Evolutionary conservation across 2,329 filamentous ascomycete species (phyloP), one percentile per base, ranked within the genome.

Genomic region (Elsinoe ampelina): DNA sequence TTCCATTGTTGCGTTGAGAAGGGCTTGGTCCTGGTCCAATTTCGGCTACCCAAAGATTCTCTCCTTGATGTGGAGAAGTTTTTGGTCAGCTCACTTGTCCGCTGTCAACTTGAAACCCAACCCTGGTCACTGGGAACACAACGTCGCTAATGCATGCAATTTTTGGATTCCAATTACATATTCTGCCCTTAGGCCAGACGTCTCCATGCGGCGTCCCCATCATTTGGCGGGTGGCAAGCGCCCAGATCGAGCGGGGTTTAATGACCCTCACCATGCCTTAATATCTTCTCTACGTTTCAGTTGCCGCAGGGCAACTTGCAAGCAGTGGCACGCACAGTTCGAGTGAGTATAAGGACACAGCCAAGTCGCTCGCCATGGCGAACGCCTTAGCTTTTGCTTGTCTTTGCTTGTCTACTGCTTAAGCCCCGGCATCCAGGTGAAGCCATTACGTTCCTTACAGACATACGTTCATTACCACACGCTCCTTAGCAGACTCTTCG

Each of bases 61-160:
- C 5, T 30, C 26, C 26, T 5, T 30, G 4, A 30, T 30, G 26
- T 30, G 26, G 26, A 30, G 26, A 30, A 30, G 26, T 30, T 30
- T 30, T 30, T 30, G 26, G 26, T 30, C 26, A 30, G 26, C 26
- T 30, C 26, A 30, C 26, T 50, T 50, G 17, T 30, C 45, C 45
- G 45, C 45, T 50, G 45, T 50, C 45, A 50, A 50, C 45, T 30
- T 50, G 45, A 50, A 50, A 50, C 45, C 45, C 15, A 34, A 30
- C 45, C 45, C 45, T 50, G 45, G 22, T 50, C 45, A 26, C 26
- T 30, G 26, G 26, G 26, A 30, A 30, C 26, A 30, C 26, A 8
- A 30, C 4, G 26, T 30, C 26, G 26, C 22, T 6, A 26, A 26
- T 26, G 22, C 22, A 26, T 26, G 22, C 22, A 26, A 26, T 26